These are phyloP conservation scores for Brettanomyces bruxellensis DNA, from an alignment of 805 yeast genomes.

Conservation along the genomic window DNA sequence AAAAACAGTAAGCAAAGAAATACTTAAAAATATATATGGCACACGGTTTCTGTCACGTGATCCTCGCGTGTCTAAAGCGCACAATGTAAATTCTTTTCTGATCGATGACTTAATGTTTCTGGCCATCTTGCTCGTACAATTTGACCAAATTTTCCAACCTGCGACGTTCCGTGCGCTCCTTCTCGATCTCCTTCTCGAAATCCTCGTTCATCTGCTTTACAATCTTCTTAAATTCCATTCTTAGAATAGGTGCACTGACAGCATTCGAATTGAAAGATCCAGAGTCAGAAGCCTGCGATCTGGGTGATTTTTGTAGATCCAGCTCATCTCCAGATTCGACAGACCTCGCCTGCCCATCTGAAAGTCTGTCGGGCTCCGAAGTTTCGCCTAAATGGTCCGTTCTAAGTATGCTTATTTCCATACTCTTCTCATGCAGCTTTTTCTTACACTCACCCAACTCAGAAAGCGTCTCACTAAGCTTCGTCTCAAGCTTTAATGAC, in stretches of 20 bases:
- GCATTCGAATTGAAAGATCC: conserved; percentile 19
- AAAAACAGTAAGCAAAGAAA: too few species aligned
- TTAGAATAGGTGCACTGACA: conserved; percentile 41
- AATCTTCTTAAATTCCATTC: conserved; percentile 61
- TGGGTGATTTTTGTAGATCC: background rate
- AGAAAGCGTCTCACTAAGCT: conserved; percentile 24
- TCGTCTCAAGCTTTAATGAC: conserved; percentile 27
- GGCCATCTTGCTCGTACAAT: conserved; percentile 14
- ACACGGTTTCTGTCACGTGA: too few species aligned
- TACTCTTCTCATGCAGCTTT: conserved; percentile 27
- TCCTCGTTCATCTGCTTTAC: conserved; percentile 53
- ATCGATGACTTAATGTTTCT: background rate
- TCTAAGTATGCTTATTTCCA: conserved; percentile 34
- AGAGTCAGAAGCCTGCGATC: background rate
- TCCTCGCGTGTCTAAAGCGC: too few species aligned
- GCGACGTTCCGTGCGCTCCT: conserved; percentile 20
- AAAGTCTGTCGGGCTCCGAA: background rate
- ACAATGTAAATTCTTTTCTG: background rate
- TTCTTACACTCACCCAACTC: conserved; percentile 26
- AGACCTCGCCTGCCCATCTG: conserved; percentile 3
- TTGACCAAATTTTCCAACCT: conserved; percentile 25
- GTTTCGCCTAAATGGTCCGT: conserved; percentile 35
- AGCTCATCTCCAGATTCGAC: conserved; percentile 4
- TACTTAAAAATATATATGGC: too few species aligned
- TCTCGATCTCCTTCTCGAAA: conserved; percentile 47